Evolutionary conservation across 768 basidiomycete genomes (phyloP).

Genomic region (Inosperma sp.): DNA sequence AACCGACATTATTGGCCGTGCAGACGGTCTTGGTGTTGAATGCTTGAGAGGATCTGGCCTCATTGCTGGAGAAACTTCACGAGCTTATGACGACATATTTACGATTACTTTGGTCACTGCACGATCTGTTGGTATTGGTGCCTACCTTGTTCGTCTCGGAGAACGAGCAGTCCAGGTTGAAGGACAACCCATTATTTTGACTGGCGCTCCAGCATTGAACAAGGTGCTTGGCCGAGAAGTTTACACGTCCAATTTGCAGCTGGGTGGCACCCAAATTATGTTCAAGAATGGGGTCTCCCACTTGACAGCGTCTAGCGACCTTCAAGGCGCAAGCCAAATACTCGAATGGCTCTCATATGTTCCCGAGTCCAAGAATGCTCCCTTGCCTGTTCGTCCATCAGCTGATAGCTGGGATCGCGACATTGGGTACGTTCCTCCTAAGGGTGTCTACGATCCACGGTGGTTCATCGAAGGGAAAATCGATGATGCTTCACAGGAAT

Average conservation of each 20-base stretch:
- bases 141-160: constrained; percentile 96
- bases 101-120: constrained; percentile 98
- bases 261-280: constrained; percentile 99
- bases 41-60: constrained; percentile 94
- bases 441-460: constrained; percentile 92
- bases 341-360: constrained; percentile 94
- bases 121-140: constrained; percentile 98
- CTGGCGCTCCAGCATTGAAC: constrained; percentile 94
- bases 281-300: constrained; percentile 99
- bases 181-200: constrained; percentile 98
- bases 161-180: constrained; percentile 98
- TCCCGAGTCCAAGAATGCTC: constrained; percentile 74
- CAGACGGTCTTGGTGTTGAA: constrained; percentile 96
- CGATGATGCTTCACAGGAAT: constrained; percentile 74
- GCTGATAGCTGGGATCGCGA: constrained; percentile 88
- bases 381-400: constrained; percentile 72
- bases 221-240: constrained; percentile 99
- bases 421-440: constrained; percentile 85
- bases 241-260: constrained; percentile 96
- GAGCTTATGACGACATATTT: constrained; percentile 99
- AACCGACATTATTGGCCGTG: constrained; percentile 94
- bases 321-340: constrained; percentile 93
- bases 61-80: constrained; percentile 96
- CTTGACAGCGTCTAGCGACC: constrained; percentile 88
- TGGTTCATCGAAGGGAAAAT: constrained; percentile 97